A percentile compares a stretch with the other conserved stretches of the same genome.
Evolutionary conservation across 768 basidiomycete species (phyloP).

Genomic region (Collybia sordida): DNA sequence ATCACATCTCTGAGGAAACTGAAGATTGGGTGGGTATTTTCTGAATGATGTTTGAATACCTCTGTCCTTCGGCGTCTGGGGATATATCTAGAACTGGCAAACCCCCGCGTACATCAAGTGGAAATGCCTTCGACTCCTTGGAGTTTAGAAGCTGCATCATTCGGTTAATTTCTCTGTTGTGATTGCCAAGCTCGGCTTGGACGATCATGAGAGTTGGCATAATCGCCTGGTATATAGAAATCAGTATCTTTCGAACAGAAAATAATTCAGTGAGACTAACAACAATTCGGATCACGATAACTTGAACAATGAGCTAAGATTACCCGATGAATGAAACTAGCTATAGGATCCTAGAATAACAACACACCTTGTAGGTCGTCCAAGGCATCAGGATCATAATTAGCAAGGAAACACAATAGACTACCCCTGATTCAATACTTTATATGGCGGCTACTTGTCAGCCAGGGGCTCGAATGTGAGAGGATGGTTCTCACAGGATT

Average conservation of each 20-base stretch:
- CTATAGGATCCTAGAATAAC: not conserved
- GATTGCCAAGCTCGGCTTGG: constrained; percentile 26
- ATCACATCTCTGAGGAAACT: too few species aligned
- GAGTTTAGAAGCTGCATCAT: too few species aligned
- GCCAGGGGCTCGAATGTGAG: not conserved
- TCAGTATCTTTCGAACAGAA: too few species aligned
- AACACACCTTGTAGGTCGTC: not conserved
- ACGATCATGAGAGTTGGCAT: constrained; percentile 35
- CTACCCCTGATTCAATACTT: not conserved
- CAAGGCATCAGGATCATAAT: not conserved
- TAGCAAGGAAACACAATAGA: not conserved
- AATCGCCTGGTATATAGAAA: constrained; percentile 20
- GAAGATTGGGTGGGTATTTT: too few species aligned
- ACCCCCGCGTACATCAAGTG: too few species aligned
- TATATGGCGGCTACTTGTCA: not conserved
- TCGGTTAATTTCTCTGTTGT: too few species aligned
- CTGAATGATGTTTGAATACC: too few species aligned
- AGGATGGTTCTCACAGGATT: constrained; percentile 9
- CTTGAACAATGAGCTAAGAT: not conserved
- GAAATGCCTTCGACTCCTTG: too few species aligned
- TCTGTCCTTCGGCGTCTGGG: too few species aligned
- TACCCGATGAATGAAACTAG: not conserved
- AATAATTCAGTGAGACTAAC: not conserved
- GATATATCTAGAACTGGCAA: too few species aligned
- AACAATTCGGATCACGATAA: not conserved